Evolutionary conservation across 1,284 basidiomycete species (phyloP), one percentile per base, ranked within the genome.

Genomic region (Heimioporus retisporus): DNA sequence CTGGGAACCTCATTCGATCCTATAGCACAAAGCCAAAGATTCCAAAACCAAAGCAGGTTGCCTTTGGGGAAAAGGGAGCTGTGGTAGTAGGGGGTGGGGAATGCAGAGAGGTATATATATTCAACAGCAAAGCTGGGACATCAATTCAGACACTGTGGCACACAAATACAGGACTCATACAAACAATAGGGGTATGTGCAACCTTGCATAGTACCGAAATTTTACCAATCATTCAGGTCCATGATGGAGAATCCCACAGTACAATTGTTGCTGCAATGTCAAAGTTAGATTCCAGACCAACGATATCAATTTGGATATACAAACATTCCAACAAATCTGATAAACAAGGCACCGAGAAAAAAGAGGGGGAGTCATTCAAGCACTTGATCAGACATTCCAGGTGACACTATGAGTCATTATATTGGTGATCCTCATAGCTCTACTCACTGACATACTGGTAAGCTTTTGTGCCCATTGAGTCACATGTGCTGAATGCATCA

Each of bases 61-160:
- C 59, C 40, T 60, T 60, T 51, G 48, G 35, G 1, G 48, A 60
- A 42, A 60, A 42, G 11, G 59, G 59, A 40, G 59, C 59, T 11
- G 4, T 53, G 21, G 35, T 60, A 18, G 16, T 60, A 8, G 48
- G 35, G n/a, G 48, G 59, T 35, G 59, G 59, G 10, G 35, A 60
- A 18, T 42, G 35, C 2, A 15, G 59, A 8, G 28, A 50, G 48
- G 48, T 19, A 6, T 60, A 42, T 11, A 42, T 60, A 60, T 60
- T 60, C 23, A 46, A 60, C 35, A 0, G 21, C n/a, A 60, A 42
- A 31, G 14, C 14, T 6, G 59, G 31, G 11, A 31, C 35, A 35
- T 23, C 35, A 19, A 11, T 60, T 4, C 59, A 60, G 59, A 51
- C 3, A 16, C 59, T 60, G 48, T 21, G 11, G 16, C 59, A 60